Evolutionary conservation across 2,329 filamentous ascomycete species (phyloP).

Genomic region (Venturia carpophila): DNA sequence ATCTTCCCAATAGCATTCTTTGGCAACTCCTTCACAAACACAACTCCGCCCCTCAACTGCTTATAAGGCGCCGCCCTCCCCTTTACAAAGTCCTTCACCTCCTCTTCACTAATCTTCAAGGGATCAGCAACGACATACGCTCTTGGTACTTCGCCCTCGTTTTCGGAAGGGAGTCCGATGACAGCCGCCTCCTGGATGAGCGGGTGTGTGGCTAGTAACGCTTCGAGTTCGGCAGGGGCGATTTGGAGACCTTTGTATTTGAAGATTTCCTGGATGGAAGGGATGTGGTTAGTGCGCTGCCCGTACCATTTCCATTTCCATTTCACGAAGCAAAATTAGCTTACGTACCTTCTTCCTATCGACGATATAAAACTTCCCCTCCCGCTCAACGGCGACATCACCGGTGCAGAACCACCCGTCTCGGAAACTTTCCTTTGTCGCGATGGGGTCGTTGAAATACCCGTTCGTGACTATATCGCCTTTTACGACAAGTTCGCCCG

Average conservation of each 20-base stretch:
- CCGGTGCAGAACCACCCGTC: slow-evolving; percentile 39
- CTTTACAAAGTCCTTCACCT: slow-evolving; percentile 27
- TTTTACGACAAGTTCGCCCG: slow-evolving; percentile 24
- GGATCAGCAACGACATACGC: slow-evolving; percentile 36
- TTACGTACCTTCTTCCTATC: slow-evolving; percentile 37
- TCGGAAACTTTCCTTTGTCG: slow-evolving; percentile 28
- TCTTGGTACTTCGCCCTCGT: slow-evolving; percentile 30
- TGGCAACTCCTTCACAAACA: slow-evolving; percentile 27
- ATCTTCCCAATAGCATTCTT: slow-evolving; percentile 31
- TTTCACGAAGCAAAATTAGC: too few species aligned
- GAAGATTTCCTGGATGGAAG: slow-evolving; percentile 32
- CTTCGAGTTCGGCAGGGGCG: slow-evolving; percentile 43
- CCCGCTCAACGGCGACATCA: slow-evolving; percentile 33
- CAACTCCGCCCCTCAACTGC: slow-evolving; percentile 27
- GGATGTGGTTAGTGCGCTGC: too few species aligned
- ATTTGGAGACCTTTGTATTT: slow-evolving; percentile 46
- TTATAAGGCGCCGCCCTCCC: slow-evolving; percentile 33
- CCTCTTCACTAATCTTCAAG: slow-evolving; percentile 21
- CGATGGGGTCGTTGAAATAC: slow-evolving; percentile 32
- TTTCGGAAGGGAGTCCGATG: slow-evolving; percentile 31
- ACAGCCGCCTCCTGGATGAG: slow-evolving; percentile 40
- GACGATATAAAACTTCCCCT: slow-evolving; percentile 34
- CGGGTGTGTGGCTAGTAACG: slow-evolving; percentile 35
- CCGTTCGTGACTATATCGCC: slow-evolving; percentile 29
- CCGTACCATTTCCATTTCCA: too few species aligned